Evolutionary conservation across 176 grass and related monocot genomes (phyloP).

Genomic region (Eremochloa ophiuroides): DNA sequence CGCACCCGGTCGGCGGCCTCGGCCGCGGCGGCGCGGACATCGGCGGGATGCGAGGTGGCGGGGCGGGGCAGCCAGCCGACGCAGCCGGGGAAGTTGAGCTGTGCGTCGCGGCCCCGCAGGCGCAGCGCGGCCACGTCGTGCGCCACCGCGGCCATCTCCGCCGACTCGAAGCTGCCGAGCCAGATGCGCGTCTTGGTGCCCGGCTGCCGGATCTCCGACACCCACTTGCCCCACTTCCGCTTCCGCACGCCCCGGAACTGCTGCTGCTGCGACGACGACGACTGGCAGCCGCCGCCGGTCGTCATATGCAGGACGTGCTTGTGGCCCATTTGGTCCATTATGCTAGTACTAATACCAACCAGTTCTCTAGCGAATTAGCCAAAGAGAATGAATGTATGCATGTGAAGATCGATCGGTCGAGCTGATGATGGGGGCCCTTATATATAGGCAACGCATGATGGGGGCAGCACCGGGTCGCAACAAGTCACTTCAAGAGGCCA

Average conservation of each 20-base stretch:
- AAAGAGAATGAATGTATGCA: background rate
- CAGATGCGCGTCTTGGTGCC: slow-evolving; percentile 84
- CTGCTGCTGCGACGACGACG: background rate
- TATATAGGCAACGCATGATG: slow-evolving; percentile 14
- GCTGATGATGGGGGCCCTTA: background rate
- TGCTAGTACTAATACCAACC: background rate
- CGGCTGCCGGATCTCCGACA: slow-evolving; percentile 80
- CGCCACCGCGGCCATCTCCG: slow-evolving; percentile 81
- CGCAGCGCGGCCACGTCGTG: slow-evolving; percentile 78
- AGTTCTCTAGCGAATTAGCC: background rate
- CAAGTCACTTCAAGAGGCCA: slow-evolving; percentile 28
- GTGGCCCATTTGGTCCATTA: slow-evolving; percentile 25
- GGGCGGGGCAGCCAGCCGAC: slow-evolving; percentile 52
- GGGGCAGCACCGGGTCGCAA: background rate
- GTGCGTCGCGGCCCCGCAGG: slow-evolving; percentile 56
- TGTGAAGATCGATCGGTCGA: background rate
- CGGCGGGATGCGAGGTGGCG: slow-evolving; percentile 36
- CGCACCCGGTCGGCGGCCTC: slow-evolving; percentile 55
- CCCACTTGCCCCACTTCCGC: slow-evolving; percentile 85
- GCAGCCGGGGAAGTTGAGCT: slow-evolving; percentile 72
- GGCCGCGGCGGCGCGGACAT: slow-evolving; percentile 54
- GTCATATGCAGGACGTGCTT: background rate
- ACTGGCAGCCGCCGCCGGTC: background rate
- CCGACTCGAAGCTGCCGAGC: slow-evolving; percentile 83
- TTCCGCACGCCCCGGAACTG: slow-evolving; percentile 62